phyloP scores from a whole-genome alignment of 2,329 filamentous ascomycete species.

The Neophaeococcomyces mojaviensis region DNA sequence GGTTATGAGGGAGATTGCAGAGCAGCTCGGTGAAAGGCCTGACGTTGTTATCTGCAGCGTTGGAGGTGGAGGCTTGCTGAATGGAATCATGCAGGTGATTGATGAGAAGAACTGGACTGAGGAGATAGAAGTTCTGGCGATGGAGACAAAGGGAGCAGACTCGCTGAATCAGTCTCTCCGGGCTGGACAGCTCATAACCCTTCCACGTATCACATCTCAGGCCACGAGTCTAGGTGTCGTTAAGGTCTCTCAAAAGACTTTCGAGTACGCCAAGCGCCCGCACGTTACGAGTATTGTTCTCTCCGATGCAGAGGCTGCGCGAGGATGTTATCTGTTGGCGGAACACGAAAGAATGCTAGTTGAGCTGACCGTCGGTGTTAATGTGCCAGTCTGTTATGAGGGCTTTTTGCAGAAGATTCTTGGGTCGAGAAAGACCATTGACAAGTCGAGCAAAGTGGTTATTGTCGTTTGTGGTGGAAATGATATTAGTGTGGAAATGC shows the following conservation, averaged over 20 bases:
- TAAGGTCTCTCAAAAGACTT: constrained; percentile 60
- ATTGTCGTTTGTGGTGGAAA: constrained; percentile 77
- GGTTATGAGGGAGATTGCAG: constrained; percentile 37
- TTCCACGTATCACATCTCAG: constrained; percentile 65
- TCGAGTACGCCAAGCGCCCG: constrained; percentile 52
- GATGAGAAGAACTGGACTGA: constrained; percentile 27
- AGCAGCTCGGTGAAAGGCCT: constrained; percentile 40
- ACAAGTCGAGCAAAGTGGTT: constrained; percentile 64
- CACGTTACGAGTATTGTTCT: constrained; percentile 57
- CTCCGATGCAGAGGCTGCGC: constrained; percentile 68
- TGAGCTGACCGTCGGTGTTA: constrained; percentile 78
- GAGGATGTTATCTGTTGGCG: constrained; percentile 66
- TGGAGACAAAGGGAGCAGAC: constrained; percentile 70
- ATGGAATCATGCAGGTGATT: constrained; percentile 65
- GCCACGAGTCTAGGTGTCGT: constrained; percentile 69
- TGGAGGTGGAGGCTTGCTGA: constrained; percentile 73
- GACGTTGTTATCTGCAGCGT: constrained; percentile 70
- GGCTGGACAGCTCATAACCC: constrained; percentile 49
- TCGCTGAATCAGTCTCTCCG: constrained; percentile 57
- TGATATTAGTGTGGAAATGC: constrained; percentile 55
- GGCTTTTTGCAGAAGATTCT: constrained; percentile 2
- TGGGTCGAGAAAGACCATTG: constrained; percentile 35
- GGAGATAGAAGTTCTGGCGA: constrained; percentile 52
- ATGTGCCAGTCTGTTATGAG: constrained; percentile 43
- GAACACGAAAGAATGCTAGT: constrained; percentile 77